Base-by-base conservation (phyloP, 1,284 basidiomycete genomes). In the Moesziomyces antarcticus region DNA sequence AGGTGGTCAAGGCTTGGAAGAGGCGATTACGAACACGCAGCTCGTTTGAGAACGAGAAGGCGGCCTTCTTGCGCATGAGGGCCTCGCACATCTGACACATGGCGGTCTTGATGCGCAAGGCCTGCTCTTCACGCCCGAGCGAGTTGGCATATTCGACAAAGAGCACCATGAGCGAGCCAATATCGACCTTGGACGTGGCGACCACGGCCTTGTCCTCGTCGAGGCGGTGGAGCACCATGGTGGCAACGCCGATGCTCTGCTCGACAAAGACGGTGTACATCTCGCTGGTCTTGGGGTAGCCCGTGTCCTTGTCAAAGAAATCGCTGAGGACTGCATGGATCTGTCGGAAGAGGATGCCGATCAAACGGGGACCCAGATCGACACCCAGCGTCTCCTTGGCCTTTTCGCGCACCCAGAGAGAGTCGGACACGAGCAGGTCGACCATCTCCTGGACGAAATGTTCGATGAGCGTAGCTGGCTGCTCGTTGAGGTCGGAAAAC, bases 191-290 rank as follows among this genome's bases (percentile, higher is more conserved):
- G 41, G 63, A 53, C 9, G 76, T 78, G 11, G 61, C 59, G 3
- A 56, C 44, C 35, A 54, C 49, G 2, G 55, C 42, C 45, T 67
- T 63, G 20, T 27, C 27, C 40, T 73, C 78, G 41, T 64, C 54
- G 45, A 80, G 66, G 30, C 80, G 72, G 25, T 63, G 56, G 11
- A 82, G 65, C 21, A 80, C 73, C 75, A 75, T 67, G 21, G 76
- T 68, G 1, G 72, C 71, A n/a, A 82, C 80, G 33, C 69, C 58
- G 42, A 82, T 79, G 44, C 78, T 80, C 60, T 82, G 80, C 58
- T 82, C 80, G 24, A 82, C 79, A 53, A 82, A 82, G 58, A 82
- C 63, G 0, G 80, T 82, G 55, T 73, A 80, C 72, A 80, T 78
- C 45, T 80, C 77, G 22, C 64, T 65, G 18, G 74, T 78, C 44